These are phyloP conservation scores for Coriaria nepalensis DNA, from an alignment of 306 rosid genomes.

Conservation along the genomic window DNA sequence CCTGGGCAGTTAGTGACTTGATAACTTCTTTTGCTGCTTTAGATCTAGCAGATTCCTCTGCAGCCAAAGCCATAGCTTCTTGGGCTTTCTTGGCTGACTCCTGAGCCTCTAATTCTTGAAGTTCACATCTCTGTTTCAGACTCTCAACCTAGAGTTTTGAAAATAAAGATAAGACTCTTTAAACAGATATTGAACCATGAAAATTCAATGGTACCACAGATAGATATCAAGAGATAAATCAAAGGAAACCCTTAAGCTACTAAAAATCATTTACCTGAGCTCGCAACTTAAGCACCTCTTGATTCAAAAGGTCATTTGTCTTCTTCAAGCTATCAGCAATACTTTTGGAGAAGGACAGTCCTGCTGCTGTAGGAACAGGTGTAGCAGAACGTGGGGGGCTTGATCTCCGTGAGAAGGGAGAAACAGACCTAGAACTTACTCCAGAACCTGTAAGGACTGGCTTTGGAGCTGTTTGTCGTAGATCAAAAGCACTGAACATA, in stretches of 20 bases:
- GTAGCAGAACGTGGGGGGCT: slow-evolving; percentile 97
- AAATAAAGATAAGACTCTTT: slow-evolving; percentile 8
- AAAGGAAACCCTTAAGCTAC: too few species aligned
- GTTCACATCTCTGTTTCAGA: slow-evolving; percentile 64
- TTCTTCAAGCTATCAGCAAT: slow-evolving; percentile 72
- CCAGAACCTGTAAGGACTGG: slow-evolving; percentile 59
- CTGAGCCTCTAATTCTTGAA: slow-evolving; percentile 68
- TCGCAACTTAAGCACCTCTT: slow-evolving; percentile 68
- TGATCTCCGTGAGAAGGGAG: slow-evolving; percentile 82
- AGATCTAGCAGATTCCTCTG: slow-evolving; percentile 69
- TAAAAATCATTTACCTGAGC: slow-evolving; percentile 42
- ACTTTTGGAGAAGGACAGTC: slow-evolving; percentile 88
- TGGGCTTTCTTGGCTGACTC: slow-evolving; percentile 65
- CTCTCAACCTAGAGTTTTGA: slow-evolving; percentile 48
- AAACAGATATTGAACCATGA: not conserved
- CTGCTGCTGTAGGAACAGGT: slow-evolving; percentile 81
- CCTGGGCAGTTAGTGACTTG: slow-evolving; percentile 82
- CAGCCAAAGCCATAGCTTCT: slow-evolving; percentile 74
- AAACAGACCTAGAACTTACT: slow-evolving; percentile 72
- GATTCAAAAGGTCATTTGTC: slow-evolving; percentile 76
- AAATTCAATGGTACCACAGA: too few species aligned
- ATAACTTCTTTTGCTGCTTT: slow-evolving; percentile 94
- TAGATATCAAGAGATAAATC: too few species aligned
- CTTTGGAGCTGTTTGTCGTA: slow-evolving; percentile 60
- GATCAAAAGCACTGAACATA: slow-evolving; percentile 53